Evolutionary conservation across 1,284 basidiomycete species (phyloP), one percentile per base, ranked within the genome.

Genomic region (Earliella scabrosa): DNA sequence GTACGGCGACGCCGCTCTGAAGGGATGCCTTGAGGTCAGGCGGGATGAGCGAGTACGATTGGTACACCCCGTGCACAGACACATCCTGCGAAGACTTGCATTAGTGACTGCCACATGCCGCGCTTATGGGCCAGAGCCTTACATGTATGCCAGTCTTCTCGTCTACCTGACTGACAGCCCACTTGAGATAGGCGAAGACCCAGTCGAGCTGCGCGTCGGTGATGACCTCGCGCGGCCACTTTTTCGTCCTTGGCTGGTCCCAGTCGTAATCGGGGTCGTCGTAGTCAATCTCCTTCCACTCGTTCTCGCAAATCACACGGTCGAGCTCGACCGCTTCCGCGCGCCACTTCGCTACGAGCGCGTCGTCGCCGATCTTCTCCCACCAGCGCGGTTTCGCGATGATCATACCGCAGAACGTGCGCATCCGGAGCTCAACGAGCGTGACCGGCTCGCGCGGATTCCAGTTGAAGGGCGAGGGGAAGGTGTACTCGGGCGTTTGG

Each of bases 171-270:
- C 66, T 58, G 35, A 72, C 75, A 60, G 81, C 81, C 2, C 79
- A 79, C 9, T 62, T 66, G 5, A 83, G 67, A 61, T 83, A 80
- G 51, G 78, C 76, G 9, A 82, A 61, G 31, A 81, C n/a, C n/a
- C n/a, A n/a, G n/a, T n/a, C n/a, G n/a, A n/a, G n/a, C n/a, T n/a
- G n/a, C n/a, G n/a, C n/a, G 18, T 23, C 39, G 18, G 39, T 40
- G 39, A 40, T 40, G n/a, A 10, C 8, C 9, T 40, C 18, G 39
- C 39, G 39, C 8, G 39, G 39, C 39, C 39, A 40, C 39, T 40
- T 40, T n/a, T 40, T 40, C 39, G n/a, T n/a, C n/a, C n/a, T n/a
- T 40, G 9, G 39, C 39, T n/a, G n/a, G n/a, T n/a, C n/a, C n/a
- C n/a, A n/a, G n/a, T n/a, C n/a, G n/a, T n/a, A n/a, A n/a, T n/a